phyloP scores from a whole-genome alignment of 768 basidiomycete species.

The Boletales sp. region DNA sequence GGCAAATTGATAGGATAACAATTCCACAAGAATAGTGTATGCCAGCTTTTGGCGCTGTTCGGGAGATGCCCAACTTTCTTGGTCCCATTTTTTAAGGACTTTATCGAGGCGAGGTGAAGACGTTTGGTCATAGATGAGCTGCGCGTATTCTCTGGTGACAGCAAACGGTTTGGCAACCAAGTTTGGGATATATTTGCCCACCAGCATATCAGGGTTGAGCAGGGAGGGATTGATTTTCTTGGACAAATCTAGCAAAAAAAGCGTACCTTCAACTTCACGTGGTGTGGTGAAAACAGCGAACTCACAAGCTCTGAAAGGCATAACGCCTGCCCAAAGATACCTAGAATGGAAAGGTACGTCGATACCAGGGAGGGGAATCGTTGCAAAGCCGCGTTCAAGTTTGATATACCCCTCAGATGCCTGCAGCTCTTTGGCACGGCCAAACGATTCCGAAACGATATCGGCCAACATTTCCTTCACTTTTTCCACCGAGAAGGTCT shows the following conservation, averaged over 20 bases:
- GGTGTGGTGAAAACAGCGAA: conserved; percentile 14
- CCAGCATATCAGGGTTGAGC: conserved; percentile 90
- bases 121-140: conserved; percentile 95
- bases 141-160: conserved; percentile 82
- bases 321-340: conserved; percentile 97
- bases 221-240: conserved; percentile 95
- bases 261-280: neutral
- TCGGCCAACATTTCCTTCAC: conserved; percentile 95
- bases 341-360: conserved; percentile 99
- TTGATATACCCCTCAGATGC: conserved; percentile 84
- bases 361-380: conserved; percentile 92
- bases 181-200: conserved; percentile 97
- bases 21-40: conserved; percentile 94
- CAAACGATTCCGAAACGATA: conserved; percentile 81
- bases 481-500: conserved; percentile 84
- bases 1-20: conserved; percentile 96
- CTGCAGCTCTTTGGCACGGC: conserved; percentile 74
- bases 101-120: conserved; percentile 93
- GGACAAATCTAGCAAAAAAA: conserved; percentile 64
- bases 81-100: conserved; percentile 91
- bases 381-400: conserved; percentile 95
- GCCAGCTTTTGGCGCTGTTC: conserved; percentile 91
- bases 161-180: conserved; percentile 87
- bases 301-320: conserved; percentile 96
- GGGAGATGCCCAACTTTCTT: conserved; percentile 78